A percentile compares a stretch with the other conserved stretches of the same genome.
Evolutionary conservation across 2,329 filamentous ascomycete species (phyloP).

Genomic region (Fusarium acutatum): DNA sequence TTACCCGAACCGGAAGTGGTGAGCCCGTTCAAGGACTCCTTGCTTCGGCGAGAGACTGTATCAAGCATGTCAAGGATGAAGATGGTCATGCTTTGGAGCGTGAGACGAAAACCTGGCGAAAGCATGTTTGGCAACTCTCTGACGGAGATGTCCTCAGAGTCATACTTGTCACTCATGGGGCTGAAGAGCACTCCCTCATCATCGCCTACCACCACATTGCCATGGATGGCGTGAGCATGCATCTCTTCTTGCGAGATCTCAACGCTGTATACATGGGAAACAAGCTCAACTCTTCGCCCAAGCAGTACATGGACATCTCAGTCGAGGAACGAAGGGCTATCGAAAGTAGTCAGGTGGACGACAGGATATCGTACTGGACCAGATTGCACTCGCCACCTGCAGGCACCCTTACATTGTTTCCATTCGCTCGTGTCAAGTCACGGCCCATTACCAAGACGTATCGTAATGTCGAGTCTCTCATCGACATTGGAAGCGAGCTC

Average conservation of each 20-base stretch:
- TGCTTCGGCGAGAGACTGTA: not conserved
- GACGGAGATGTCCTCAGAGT: not conserved
- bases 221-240: not conserved
- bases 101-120: not conserved
- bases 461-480: not conserved
- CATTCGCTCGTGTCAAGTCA: not conserved
- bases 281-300: not conserved
- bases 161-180: not conserved
- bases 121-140: not conserved
- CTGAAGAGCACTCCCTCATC: not conserved
- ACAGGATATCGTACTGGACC: not conserved
- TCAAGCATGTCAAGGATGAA: not conserved
- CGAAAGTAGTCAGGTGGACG: not conserved
- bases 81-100: not conserved
- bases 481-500: not conserved
- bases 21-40: not conserved
- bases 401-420: not conserved
- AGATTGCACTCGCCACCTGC: not conserved
- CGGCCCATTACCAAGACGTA: not conserved
- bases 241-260: not conserved
- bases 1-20: not conserved
- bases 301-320: not conserved
- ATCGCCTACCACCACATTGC: not conserved
- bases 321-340: not conserved
- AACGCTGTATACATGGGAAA: not conserved